phyloP scores from a whole-genome alignment of 2,329 filamentous ascomycete species.

The Calonectria pteridis region DNA sequence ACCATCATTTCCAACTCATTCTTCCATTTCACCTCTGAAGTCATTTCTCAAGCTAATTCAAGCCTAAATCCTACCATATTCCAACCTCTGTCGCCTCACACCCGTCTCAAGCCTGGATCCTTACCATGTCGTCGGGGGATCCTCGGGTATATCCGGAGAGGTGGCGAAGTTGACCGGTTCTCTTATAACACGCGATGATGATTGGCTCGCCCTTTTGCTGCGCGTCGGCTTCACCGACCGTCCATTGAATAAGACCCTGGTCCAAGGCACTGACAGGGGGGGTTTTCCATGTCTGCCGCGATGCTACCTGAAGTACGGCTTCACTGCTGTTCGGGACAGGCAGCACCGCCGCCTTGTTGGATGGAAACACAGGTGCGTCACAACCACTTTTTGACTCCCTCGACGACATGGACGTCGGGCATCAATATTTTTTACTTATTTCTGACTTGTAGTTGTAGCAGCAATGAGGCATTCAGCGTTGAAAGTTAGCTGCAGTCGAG shows the following conservation, averaged over 20 bases:
- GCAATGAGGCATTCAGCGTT: neutral
- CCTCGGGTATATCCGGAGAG: neutral
- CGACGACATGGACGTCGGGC: neutral
- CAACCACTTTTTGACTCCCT: neutral
- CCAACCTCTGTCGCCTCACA: neutral
- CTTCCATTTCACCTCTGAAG: neutral
- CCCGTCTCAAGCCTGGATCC: neutral
- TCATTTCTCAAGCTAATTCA: neutral
- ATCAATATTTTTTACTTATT: neutral
- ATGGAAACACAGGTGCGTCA: neutral
- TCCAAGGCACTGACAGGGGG: neutral
- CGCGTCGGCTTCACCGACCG: neutral
- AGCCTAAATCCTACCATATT: neutral
- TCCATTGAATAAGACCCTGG: neutral
- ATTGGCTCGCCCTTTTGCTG: neutral
- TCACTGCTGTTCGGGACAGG: neutral
- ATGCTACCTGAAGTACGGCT: neutral
- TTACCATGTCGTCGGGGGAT: neutral
- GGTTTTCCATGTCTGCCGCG: neutral
- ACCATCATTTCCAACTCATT: neutral
- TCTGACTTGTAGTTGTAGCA: neutral
- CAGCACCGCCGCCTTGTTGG: neutral
- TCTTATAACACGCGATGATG: neutral
- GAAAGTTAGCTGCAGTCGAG: neutral
- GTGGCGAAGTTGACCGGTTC: neutral